Evolutionary conservation across 106 monocot genomes (phyloP), one percentile per base, ranked within the genome.

Genomic region (Allium cepa): DNA sequence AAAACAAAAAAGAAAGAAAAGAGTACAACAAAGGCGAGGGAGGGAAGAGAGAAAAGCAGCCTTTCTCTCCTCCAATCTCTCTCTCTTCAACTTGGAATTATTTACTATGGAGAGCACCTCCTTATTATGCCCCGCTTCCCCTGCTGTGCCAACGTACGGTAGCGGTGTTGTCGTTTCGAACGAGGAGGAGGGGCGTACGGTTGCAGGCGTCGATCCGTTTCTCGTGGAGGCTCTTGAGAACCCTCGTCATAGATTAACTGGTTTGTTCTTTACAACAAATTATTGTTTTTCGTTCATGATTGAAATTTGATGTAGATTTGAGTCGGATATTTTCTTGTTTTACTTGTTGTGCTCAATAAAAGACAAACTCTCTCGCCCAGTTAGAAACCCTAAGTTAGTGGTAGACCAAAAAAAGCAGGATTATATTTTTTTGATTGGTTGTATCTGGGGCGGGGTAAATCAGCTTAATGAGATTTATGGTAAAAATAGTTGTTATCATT

Each of bases 201-300:
- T 22, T 11, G 13, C 66, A 10, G 64, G 50, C 18, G 67, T 74
- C 14, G 74, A 74, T 67, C 57, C 74, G 4, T 74, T 74, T 59
- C 74, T 74, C 59, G 66, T 74, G 55, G 74, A 74, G 45, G 67
- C 74, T 27, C 67, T 74, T 9, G 59, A 74, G 59, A 74, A 74
- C 59, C 74, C 74, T 74, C 74, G 74, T 13, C 74, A 67, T 60
- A 47, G 74, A 13, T 59, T 74, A 14, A 74, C 74, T 26, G 66
- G 74, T 74, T 60, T 28, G 74, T 60, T 59, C 14, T 28, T 46
- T 36, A 36, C 36, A 36, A 36, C 36, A 5, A 36, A 36, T 1
- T 4, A 1, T 36, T 36, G 22, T 26, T 56, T 49, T 53, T 49
- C 46, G 7, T 46, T 57, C 36, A 17, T 66, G 13, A 14, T 59